A percentile compares a stretch with the other conserved stretches of the same genome.
Conservation (phyloP, 768 basidiomycete species). For the Pulveroboletus sp. region DNA sequence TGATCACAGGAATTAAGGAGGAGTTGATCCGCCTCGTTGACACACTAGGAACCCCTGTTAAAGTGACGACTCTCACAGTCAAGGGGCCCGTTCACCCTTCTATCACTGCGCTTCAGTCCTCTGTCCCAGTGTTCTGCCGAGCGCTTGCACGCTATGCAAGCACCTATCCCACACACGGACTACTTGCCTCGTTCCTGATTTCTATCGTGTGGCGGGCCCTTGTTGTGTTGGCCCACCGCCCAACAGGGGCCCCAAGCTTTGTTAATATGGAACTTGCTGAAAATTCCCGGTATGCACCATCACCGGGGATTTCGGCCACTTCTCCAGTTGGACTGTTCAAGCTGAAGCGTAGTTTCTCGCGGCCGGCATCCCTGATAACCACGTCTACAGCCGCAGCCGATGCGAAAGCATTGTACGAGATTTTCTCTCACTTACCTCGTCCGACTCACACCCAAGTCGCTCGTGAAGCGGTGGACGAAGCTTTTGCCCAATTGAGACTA, state of each 20-base stretch:
- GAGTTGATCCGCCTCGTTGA: constrained; percentile 60
- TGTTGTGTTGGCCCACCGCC: constrained; percentile 65
- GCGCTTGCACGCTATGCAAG: constrained; percentile 53
- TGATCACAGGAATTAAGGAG: constrained; percentile 55
- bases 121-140: constrained; percentile 60
- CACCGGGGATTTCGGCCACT: constrained; percentile 45
- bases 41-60: constrained; percentile 49
- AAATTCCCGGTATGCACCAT: constrained; percentile 40
- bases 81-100: constrained; percentile 46
- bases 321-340: constrained; percentile 56
- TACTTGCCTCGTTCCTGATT: constrained; percentile 67
- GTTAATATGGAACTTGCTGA: constrained; percentile 26
- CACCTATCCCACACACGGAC: constrained; percentile 50
- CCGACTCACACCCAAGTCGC: constrained; percentile 56
- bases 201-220: constrained; percentile 70
- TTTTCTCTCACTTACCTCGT: constrained; percentile 56
- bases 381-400: constrained; percentile 49
- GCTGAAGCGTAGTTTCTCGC: constrained; percentile 61
- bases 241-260: constrained; percentile 40
- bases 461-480: constrained; percentile 79
- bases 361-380: constrained; percentile 55
- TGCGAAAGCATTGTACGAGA: constrained; percentile 55
- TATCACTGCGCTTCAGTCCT: constrained; percentile 49
- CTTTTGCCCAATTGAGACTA: constrained; percentile 58
- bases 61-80: constrained; percentile 16